These are phyloP conservation scores for Populus alba DNA, from an alignment of 345 rosid species.

Conservation along the genomic window DNA sequence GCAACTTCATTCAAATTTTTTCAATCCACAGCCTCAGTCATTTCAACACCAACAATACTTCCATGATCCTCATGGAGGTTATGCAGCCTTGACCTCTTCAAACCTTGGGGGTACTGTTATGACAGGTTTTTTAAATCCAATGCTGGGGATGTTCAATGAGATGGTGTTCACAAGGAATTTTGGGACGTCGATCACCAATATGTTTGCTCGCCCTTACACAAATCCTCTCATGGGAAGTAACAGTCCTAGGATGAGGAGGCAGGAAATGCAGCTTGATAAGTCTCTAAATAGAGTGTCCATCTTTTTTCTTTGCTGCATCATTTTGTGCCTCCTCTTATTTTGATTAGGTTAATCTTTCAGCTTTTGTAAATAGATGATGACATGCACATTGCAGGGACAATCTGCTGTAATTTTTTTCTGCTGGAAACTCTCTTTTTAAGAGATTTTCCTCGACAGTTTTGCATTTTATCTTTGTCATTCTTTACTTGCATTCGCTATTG, in stretches of 20 bases:
- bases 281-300: slow-evolving; percentile 23
- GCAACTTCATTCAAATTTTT: slow-evolving; percentile 23
- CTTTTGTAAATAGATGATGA: slow-evolving; percentile 8
- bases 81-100: slow-evolving; percentile 14
- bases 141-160: slow-evolving; percentile 63
- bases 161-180: slow-evolving; percentile 18
- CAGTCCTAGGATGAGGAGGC: slow-evolving; percentile 25
- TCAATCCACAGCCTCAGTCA: slow-evolving; percentile 19
- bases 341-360: not conserved
- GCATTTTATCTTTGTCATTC: not conserved
- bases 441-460: not conserved
- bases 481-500: not conserved
- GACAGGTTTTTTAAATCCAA: slow-evolving; percentile 43
- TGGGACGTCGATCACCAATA: slow-evolving; percentile 35
- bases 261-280: slow-evolving; percentile 28
- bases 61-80: slow-evolving; percentile 32
- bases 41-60: slow-evolving; percentile 31
- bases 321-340: slow-evolving; percentile 30
- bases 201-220: slow-evolving; percentile 41
- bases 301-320: slow-evolving; percentile 26
- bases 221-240: slow-evolving; percentile 6
- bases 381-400: not conserved
- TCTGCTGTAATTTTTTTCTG: not conserved
- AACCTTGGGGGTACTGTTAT: slow-evolving; percentile 20
- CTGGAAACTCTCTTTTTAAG: not conserved